Evolutionary conservation across 352 stramenopile species (phyloP).

Genomic region (Elongisporangium anandrum): DNA sequence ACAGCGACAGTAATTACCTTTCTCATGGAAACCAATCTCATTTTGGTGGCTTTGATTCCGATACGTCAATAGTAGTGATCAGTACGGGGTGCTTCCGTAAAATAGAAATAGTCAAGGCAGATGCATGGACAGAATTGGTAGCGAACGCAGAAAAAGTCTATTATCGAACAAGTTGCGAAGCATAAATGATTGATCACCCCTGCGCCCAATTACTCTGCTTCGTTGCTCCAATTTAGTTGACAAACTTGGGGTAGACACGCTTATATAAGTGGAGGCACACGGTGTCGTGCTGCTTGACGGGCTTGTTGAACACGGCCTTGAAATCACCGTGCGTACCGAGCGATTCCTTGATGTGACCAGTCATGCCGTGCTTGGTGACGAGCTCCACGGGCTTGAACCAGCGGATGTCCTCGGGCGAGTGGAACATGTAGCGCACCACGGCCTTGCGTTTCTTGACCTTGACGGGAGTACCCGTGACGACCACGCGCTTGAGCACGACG

Average conservation of each 20-base stretch:
- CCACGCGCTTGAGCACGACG: constrained; percentile 97
- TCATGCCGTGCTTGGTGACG: constrained; percentile 96
- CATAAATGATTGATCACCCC: background rate
- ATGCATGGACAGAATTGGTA: background rate
- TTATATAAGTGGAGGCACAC: constrained; percentile 99
- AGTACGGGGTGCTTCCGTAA: constrained; percentile 1
- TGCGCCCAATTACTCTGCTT: no score
- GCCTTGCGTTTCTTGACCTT: constrained; percentile 98
- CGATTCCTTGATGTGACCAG: constrained; percentile 97
- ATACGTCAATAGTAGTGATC: background rate
- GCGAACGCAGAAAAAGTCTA: background rate
- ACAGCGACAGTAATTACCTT: constrained; percentile 22
- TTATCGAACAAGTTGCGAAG: background rate
- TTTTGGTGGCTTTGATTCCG: background rate
- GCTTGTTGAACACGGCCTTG: constrained; percentile 99
- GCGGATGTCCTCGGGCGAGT: constrained; percentile 96
- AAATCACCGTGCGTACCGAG: constrained; percentile 98
- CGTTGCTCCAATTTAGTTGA: constrained; percentile 15
- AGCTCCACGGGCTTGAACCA: constrained; percentile 99
- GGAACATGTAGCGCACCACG: constrained; percentile 99
- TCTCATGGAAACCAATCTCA: no score
- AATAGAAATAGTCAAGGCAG: background rate
- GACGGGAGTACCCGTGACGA: constrained; percentile 97
- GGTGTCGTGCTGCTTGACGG: constrained; percentile 99
- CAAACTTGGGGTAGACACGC: constrained; percentile 98